Evolutionary conservation across 2,329 filamentous ascomycete species (phyloP).

Genomic region (Nothomitra cinnamomea): DNA sequence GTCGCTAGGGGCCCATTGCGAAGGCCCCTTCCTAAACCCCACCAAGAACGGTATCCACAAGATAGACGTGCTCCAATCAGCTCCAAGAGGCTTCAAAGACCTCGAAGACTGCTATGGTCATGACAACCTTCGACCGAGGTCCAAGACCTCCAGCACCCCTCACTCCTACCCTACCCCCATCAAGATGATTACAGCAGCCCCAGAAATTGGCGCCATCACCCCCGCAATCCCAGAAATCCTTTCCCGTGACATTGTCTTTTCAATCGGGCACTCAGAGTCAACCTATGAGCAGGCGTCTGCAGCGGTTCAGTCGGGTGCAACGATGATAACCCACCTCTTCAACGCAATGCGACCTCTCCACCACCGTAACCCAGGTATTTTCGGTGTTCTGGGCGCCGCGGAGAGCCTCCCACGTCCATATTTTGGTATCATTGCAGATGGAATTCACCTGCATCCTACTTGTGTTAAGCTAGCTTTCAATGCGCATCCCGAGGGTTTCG

Average conservation of each 20-base stretch:
- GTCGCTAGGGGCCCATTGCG: constrained; percentile 76
- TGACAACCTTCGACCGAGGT: constrained; percentile 38
- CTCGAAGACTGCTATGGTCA: constrained; percentile 56
- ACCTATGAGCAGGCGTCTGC: constrained; percentile 65
- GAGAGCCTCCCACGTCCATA: constrained; percentile 41
- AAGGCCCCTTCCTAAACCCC: constrained; percentile 74
- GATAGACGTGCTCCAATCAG: constrained; percentile 49
- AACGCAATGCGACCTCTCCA: constrained; percentile 86
- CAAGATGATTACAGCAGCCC: constrained; percentile 73
- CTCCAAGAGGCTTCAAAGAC: constrained; percentile 42
- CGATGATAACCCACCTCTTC: constrained; percentile 86
- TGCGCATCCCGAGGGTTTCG: constrained; percentile 66
- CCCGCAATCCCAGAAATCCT: constrained; percentile 49
- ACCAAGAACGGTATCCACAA: constrained; percentile 81
- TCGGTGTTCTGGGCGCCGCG: constrained; percentile 46
- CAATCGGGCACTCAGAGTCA: constrained; percentile 75
- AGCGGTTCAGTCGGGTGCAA: constrained; percentile 57
- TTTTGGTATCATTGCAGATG: constrained; percentile 82
- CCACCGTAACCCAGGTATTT: constrained; percentile 81
- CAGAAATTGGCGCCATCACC: constrained; percentile 58
- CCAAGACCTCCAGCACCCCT: constrained; percentile 17
- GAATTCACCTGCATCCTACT: constrained; percentile 76
- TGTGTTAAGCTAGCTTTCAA: constrained; percentile 81
- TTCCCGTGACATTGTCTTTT: constrained; percentile 51
- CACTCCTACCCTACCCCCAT: constrained; percentile 30